Evolutionary conservation across 2,329 filamentous ascomycete species (phyloP), one percentile per base, ranked within the genome.

Genomic region (Anthostomella pinea): DNA sequence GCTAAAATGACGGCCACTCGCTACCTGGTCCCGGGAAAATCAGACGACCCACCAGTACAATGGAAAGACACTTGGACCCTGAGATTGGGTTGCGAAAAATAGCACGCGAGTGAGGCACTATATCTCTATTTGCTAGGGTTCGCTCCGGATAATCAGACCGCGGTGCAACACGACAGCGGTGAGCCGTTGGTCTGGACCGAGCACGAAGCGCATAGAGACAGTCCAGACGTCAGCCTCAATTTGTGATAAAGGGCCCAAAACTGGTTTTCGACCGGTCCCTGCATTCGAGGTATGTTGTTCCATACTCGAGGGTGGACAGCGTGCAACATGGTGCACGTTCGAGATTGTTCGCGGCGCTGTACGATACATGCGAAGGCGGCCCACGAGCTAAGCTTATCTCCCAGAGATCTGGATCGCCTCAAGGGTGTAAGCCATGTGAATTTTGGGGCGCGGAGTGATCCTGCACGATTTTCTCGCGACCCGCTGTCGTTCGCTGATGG

Each of bases 151-250:
- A 52, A 56, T 51, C 47, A 35, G 35, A 42, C 20, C 8, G 20
- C 11, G 20, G 13, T 34, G 33, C 39, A 43, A 31, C 36, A 37
- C 27, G 41, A 30, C 39, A n/a, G 16, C 18, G 22, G 29, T 16
- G 31, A 40, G 23, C 40, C 33, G 16, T 23, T 24, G 45, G 51
- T 49, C 49, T 56, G 48, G 52, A 50, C 41, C 45, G 39, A 24
- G 43, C 40, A 45, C 41, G n/a, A n/a, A n/a, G n/a, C n/a, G n/a
- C n/a, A n/a, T n/a, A n/a, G n/a, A n/a, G 42, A 35, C 42, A 53
- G 49, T 54, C 53, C 51, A 55, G 53, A 47, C 35, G 43, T 45
- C 43, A 45, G 48, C 36, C 40, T 37, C 41, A 44, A 51, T 53
- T 48, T 49, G 43, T 21, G 29, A 23, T 21, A 24, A 35, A 29